Evolutionary conservation across 768 basidiomycete species (phyloP), one percentile per base, ranked within the genome.

Genomic region (Lactarius tabidus): DNA sequence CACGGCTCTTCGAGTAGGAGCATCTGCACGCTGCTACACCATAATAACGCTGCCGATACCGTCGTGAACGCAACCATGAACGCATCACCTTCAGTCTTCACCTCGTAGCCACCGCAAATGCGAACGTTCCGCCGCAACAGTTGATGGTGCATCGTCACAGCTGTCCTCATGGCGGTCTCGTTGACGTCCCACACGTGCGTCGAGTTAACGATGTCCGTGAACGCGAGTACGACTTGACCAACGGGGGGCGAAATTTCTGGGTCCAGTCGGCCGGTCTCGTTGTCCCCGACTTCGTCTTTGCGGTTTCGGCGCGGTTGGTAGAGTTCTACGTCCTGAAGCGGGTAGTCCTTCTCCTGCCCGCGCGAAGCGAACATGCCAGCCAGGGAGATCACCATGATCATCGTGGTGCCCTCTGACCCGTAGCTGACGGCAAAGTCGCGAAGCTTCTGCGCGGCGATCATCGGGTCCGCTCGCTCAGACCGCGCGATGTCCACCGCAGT

Each of bases 61-160:
- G 88, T 91, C 2, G 93, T 91, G 83, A 99, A 99, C 26, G 96
- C 93, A 60, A 95, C 95, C 91, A 99, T 95, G 80, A 99, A 99
- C 0, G 96, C 88, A 72, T 98, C 97, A 33, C 97, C 97, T 87
- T 99, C 97, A 14, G 97, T 99, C 78, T 99, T 99, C 72, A 98
- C 96, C 77, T 98, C 94, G 75, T 98, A 99, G 1, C 97, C 97
- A 33, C 95, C 95, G 71, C 95, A 95, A 48, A 90, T 81, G 33
- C 96, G 86, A 36, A 98, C 79, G 66, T 90, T 87, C 7, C 95
- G 84, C 26, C 97, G 87, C 54, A 98, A 81, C 28, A 98, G 80
- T 58, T 78, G 82, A 74, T 98, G 95, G 77, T 99, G 97, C 69
- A 94, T 76, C 31, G 87, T 85, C 82, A 97, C 95, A 3, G 95